Evolutionary conservation across 129 eudicot species (phyloP).

Genomic region (Centaurea solstitialis): DNA sequence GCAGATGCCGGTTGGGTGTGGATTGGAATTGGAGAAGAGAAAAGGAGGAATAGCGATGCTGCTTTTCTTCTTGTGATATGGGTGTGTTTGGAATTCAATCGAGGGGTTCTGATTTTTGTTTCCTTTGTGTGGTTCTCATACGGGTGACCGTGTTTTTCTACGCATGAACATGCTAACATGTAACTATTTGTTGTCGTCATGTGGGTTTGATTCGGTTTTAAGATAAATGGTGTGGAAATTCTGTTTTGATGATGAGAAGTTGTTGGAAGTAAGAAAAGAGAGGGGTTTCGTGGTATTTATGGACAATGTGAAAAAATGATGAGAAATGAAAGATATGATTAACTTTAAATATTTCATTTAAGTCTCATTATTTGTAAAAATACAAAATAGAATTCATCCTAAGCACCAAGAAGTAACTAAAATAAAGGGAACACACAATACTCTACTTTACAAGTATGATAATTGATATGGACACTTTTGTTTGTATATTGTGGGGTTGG

Average conservation of each 20-base stretch:
- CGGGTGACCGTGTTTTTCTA: background rate
- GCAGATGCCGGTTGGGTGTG: constrained; percentile 17
- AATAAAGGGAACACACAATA: background rate
- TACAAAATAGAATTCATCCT: background rate
- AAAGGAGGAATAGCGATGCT: constrained; percentile 8
- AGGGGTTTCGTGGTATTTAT: constrained; percentile 8
- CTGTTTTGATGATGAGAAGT: background rate
- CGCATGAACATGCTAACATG: background rate
- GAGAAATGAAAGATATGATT: background rate
- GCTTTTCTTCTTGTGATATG: constrained; percentile 29
- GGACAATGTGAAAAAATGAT: background rate
- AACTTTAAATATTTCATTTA: background rate
- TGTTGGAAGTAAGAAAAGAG: constrained; percentile 3
- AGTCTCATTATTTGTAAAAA: background rate
- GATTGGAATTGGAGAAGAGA: constrained; percentile 26
- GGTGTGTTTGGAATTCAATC: background rate
- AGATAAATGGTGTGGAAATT: constrained; percentile 1
- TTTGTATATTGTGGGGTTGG: constrained; percentile 1
- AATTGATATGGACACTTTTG: constrained; percentile 15
- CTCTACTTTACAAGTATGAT: constrained; percentile 8
- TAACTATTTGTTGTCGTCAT: background rate
- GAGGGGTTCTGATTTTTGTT: background rate
- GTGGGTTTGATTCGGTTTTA: constrained; percentile 14
- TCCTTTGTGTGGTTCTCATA: background rate
- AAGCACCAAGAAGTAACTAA: background rate